phyloP scores from a whole-genome alignment of 352 stramenopile genomes.

The Globisporangium radiosum region DNA sequence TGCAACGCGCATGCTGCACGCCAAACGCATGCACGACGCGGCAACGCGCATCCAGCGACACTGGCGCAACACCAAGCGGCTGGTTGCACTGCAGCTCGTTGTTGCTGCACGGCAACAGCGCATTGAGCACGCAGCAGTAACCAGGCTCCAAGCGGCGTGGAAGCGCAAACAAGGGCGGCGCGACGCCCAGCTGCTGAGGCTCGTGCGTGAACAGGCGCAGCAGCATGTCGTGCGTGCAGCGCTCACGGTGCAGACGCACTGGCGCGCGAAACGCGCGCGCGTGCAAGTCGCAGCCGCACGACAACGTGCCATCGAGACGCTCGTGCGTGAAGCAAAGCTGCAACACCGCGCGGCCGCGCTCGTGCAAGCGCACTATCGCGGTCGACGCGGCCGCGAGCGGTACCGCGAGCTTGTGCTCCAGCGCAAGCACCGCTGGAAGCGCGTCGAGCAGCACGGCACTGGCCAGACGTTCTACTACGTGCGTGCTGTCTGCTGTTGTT shows the following conservation, averaged over 20 bases:
- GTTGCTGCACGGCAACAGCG: conserved; percentile 23
- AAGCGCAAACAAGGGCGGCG: conserved; percentile 45
- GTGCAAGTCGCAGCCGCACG: conserved; percentile 21
- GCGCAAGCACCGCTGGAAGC: conserved; percentile 89
- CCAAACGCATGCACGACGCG: conserved; percentile 23
- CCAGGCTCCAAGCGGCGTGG: conserved; percentile 52
- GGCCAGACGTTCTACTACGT: conserved; percentile 88
- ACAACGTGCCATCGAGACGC: conserved; percentile 28
- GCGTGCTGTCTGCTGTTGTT: conserved; percentile 4
- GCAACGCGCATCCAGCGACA: conserved; percentile 37
- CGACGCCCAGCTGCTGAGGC: conserved; percentile 26
- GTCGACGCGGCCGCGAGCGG: conserved; percentile 52
- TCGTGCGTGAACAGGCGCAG: conserved; percentile 32
- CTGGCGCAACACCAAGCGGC: conserved; percentile 46
- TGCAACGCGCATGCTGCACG: conserved; percentile 15
- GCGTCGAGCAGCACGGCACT: conserved; percentile 76
- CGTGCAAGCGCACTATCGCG: conserved; percentile 73
- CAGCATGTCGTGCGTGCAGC: conserved; percentile 25
- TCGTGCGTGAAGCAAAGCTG: conserved; percentile 45
- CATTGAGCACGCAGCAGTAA: conserved; percentile 33
- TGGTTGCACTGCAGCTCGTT: conserved; percentile 35
- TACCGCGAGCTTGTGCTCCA: conserved; percentile 44
- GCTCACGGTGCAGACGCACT: conserved; percentile 42
- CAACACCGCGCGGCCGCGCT: conserved; percentile 60
- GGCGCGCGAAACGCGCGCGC: conserved; percentile 30